Base-by-base conservation (phyloP, 2,329 filamentous ascomycete genomes). In the Pyrenophora teres region DNA sequence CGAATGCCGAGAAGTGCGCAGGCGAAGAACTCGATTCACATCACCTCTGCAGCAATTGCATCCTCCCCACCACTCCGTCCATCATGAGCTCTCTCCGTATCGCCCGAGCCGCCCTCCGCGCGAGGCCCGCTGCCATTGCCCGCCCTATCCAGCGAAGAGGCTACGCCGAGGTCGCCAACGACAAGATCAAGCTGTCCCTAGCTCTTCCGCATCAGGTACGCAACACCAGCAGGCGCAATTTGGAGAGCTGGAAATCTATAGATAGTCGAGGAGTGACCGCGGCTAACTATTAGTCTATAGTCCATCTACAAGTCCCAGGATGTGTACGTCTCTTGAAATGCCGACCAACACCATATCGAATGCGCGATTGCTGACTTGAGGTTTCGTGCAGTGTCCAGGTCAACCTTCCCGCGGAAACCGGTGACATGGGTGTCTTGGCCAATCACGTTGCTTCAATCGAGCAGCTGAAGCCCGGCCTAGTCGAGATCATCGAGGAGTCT, bases 361-460 rank as follows among this genome's bases (percentile, higher is more conserved):
- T 52, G 51, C 60, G 54, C 59, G 36, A 59, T 60, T 67, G 66
- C 72, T 74, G 62, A 72, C 61, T 54, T 56, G 52, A 52, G 33
- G 37, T 40, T 40, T 54, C 40, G 40, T 64, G 73, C 74, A 92
- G 89, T 80, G 87, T 97, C 74, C 94, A 99, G 83, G 94, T 99
- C 83, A 99, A 99, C 86, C 88, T 99, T 73, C 89, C 94, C 76
- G 94, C 94, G 74, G 94, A 96, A 78, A 95, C 92, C 59, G 94
- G 94, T 77, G 94, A 97, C 71, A 99, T 99, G 94, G 94, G 94
- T 89, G 88, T 99, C 71, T 89, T 99, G 75, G 94, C 94, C 77
- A 95, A 94, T 84, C 94, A 99, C 86, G 94, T 99, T 71, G 92
- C 94, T 63, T 92, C 92, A 58, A 97, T 99, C 74, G 94, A 99